Percentiles rank a stretch among this genome's conserved stretches.
Evolutionary conservation across 1,139 yeast species (phyloP).

Genomic region (Nadsonia commutata): DNA sequence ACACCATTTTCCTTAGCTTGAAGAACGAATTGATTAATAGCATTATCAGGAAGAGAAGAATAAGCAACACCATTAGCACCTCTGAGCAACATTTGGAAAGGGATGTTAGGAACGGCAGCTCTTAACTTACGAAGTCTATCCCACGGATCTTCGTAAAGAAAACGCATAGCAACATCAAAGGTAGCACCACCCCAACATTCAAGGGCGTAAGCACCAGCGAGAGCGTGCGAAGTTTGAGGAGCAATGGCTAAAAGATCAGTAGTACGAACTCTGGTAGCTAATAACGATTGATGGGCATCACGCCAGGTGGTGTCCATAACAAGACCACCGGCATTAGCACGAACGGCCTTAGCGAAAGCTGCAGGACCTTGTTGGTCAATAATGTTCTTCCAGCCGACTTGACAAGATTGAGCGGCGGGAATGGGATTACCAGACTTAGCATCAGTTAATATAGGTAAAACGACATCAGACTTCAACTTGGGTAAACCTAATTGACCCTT

Average conservation of each 20-base stretch:
- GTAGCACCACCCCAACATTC: slow-evolving; percentile 99
- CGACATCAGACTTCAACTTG: slow-evolving; percentile 59
- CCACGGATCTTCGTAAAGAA: slow-evolving; percentile 98
- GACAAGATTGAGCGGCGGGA: slow-evolving; percentile 42
- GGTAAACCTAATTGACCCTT: slow-evolving; percentile 93
- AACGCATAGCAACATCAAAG: slow-evolving; percentile 96
- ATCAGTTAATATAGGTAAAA: slow-evolving; percentile 58
- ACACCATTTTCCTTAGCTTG: slow-evolving; percentile 95
- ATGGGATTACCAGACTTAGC: slow-evolving; percentile 38
- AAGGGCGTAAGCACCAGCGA: slow-evolving; percentile 80
- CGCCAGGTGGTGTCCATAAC: slow-evolving; percentile 99
- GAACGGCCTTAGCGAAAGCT: slow-evolving; percentile 74
- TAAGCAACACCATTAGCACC: slow-evolving; percentile 99
- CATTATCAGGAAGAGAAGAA: slow-evolving; percentile 94
- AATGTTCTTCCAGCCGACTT: slow-evolving; percentile 85
- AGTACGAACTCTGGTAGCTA: slow-evolving; percentile 96
- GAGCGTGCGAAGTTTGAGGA: slow-evolving; percentile 81
- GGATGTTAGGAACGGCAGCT: slow-evolving; percentile 88
- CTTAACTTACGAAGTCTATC: slow-evolving; percentile 80
- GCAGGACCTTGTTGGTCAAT: slow-evolving; percentile 77
- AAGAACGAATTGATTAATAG: slow-evolving; percentile 87
- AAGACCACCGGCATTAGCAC: slow-evolving; percentile 72
- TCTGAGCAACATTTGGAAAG: slow-evolving; percentile 96
- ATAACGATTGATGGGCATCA: slow-evolving; percentile 97
- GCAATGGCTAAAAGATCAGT: slow-evolving; percentile 85